Base-by-base conservation (phyloP, 306 rosid species). In the Datisca glomerata region DNA sequence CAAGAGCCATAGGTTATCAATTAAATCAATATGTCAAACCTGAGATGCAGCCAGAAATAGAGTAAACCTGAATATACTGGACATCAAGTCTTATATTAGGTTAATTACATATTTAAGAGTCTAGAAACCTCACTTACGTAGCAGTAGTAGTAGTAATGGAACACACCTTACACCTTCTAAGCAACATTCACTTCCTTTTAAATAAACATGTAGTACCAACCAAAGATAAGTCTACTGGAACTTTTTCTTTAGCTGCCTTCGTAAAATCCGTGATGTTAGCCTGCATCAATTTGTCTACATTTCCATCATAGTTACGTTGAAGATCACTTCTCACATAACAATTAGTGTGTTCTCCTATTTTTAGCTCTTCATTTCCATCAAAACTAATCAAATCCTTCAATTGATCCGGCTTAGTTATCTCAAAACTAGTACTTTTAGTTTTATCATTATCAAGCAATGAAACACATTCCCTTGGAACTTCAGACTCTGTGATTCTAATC, bases 361-460 rank as follows among this genome's bases (percentile, higher is more conserved):
- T 1, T 38, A 49, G 17, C 9, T 41, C 31, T 35, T 14, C 25
- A 41, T 49, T 41, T 67, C 52, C 69, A 55, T 53, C 72, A 36
- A 55, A 59, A 57, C 25, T 21, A 18, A 68, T 45, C 59, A 76
- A 35, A 35, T 61, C 72, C 58, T 68, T 80, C 27, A 80, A 40
- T 18, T 80, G 85, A 43, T 62, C 40, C 9, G 84, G 45, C 57
- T 56, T 51, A 32, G 51, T 41, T 50, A 60, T 18, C 51, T 45
- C 75, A 36, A 42, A 63, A 57, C 70, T 37, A 69, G 65, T 57
- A 55, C n/a, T n/a, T n/a, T n/a, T n/a, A n/a, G n/a, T 7, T 21
- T 43, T 58, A 71, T 79, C 67, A 17, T 43, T 43, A 57, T 73
- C 86, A 25, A 79, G 49, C 74, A 84, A 50, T 49, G 86, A 61